Evolutionary conservation across 345 rosid genomes (phyloP).

Genomic region (Dipteronia sinensis): DNA sequence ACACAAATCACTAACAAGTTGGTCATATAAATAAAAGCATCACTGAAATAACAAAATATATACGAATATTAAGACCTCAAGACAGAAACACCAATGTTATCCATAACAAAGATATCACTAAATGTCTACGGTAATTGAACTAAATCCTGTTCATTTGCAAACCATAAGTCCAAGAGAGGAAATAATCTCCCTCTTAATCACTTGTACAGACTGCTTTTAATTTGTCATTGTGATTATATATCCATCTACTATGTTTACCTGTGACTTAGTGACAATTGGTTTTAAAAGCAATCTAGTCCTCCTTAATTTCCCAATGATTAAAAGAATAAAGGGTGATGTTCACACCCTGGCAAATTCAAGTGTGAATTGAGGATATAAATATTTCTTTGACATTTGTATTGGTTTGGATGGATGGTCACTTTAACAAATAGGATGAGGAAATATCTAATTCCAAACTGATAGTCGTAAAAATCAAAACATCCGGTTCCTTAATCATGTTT

Average conservation of each 20-base stretch:
- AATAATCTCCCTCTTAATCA: too few species aligned
- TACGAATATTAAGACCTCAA: not conserved
- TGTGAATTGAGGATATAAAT: too few species aligned
- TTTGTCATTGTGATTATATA: not conserved
- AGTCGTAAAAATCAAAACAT: not conserved
- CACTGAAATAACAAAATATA: slow-evolving; percentile 1
- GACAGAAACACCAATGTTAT: not conserved
- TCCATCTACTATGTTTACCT: too few species aligned
- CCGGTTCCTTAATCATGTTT: not conserved
- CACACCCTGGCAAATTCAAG: too few species aligned
- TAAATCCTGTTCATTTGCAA: too few species aligned
- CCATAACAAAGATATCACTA: not conserved
- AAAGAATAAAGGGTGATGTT: not conserved
- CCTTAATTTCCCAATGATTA: not conserved
- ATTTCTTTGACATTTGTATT: too few species aligned
- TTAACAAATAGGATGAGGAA: not conserved
- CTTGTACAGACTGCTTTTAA: not conserved
- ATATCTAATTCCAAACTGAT: not conserved
- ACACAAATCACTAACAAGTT: not conserved
- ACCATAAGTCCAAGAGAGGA: not conserved
- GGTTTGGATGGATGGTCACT: not conserved
- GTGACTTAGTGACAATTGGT: too few species aligned
- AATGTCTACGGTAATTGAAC: not conserved
- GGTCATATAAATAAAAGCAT: not conserved
- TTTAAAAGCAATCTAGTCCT: too few species aligned